Evolutionary conservation across 805 yeast species (phyloP), one percentile per base, ranked within the genome.

Genomic region (Diddensiella santjacobensis): DNA sequence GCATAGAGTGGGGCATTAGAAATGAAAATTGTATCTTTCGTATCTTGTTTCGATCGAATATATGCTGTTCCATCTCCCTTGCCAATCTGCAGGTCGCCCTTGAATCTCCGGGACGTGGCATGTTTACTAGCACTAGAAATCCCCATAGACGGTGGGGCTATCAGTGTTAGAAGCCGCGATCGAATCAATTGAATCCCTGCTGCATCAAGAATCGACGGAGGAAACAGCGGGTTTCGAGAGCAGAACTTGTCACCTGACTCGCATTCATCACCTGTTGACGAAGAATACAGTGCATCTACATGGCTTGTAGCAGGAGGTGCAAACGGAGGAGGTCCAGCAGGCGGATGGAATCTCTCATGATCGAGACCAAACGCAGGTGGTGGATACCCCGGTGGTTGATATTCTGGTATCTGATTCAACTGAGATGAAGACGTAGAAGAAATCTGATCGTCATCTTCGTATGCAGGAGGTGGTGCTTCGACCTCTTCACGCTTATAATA

Each of bases 1-100:
- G 53, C 49, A 22, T 49, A 33, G 8, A 55, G 40, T 6, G 58
- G 58, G 17, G 48, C 29, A 10, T 47, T 48, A 3, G 57, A 49
- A 10, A 53, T 54, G 26, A 53, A 52, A 6, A 44, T 39, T 4
- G 53, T 36, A 29, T 53, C 57, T 42, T 48, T 20, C 15, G 51
- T 48, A 20, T 41, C 47, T 6, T 42, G 39, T 22, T 48, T 45
- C 15, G 56, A 48, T 13, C 57, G 39, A 3, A 55, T 43, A 15
- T 47, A 51, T 3, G 45, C 45, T 13, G 56, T 48, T 5, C 55
- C 56, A 42, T 52, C 50, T 4, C 41, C 44, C 20, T 48, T 45
- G n/a, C 45, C 40, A n/a, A 24, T 37, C 35, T 48, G 50, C 24
- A 55, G 30, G 15, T 48, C 47, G 1, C 58, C 58, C 24, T 48